A percentile compares a stretch with the other conserved stretches of the same genome.
Evolutionary conservation across 495 filamentous ascomycete species (phyloP).

Genomic region (Aspergillus steynii): DNA sequence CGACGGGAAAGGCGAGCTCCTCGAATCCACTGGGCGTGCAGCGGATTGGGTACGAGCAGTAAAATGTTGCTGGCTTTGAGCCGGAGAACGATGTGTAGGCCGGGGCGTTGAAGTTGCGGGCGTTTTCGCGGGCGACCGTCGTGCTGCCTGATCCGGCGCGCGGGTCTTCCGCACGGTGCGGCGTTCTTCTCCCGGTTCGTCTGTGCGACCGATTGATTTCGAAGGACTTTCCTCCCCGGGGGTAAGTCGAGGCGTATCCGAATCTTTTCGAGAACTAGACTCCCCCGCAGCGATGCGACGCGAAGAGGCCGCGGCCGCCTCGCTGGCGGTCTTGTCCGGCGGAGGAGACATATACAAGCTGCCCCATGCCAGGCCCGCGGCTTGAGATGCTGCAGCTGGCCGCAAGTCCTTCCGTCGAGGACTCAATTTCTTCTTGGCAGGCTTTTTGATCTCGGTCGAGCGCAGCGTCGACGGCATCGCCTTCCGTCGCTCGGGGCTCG

Average conservation of each 20-base stretch:
- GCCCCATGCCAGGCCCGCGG: conserved; percentile 85
- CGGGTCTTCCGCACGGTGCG: conserved; percentile 33
- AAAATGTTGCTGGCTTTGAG: conserved; percentile 9
- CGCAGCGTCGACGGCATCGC: conserved; percentile 84
- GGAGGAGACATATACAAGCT: conserved; percentile 44
- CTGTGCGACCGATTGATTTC: background rate
- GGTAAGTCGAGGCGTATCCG: conserved; percentile 19
- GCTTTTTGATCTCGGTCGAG: conserved; percentile 58
- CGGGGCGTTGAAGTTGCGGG: conserved; percentile 13
- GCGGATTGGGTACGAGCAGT: conserved; percentile 12
- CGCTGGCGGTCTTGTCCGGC: conserved; percentile 35
- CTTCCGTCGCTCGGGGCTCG: conserved; percentile 79
- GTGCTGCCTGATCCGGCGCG: conserved; percentile 5
- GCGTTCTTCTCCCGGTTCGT: conserved; percentile 29
- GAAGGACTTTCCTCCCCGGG: conserved; percentile 4
- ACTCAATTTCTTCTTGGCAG: conserved; percentile 48
- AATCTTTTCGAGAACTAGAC: conserved; percentile 25
- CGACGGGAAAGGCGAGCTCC: conserved; percentile 17
- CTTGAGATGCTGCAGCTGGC: conserved; percentile 77
- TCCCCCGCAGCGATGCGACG: conserved; percentile 32
- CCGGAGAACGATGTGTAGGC: conserved; percentile 7
- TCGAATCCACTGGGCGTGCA: conserved; percentile 24
- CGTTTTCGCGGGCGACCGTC: conserved; percentile 15
- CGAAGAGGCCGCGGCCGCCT: conserved; percentile 38
- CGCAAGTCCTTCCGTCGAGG: conserved; percentile 37